Evolutionary conservation across 2,329 filamentous ascomycete species (phyloP), one percentile per base, ranked within the genome.

Genomic region (Colletotrichum destructivum): DNA sequence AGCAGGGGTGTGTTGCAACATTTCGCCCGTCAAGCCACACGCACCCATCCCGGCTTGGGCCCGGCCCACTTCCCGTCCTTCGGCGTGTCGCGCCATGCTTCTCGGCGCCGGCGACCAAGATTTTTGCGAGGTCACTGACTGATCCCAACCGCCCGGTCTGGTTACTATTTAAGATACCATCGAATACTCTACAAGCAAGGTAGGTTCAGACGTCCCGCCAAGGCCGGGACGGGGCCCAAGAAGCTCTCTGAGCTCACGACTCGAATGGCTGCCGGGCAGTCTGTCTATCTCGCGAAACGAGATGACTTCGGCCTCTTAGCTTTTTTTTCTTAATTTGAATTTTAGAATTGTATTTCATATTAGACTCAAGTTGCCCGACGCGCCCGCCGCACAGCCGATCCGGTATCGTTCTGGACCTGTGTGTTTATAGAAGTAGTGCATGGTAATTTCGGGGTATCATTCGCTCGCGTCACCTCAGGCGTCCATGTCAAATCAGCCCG

Each of bases 371-470:
- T 51, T 59, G 49, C 38, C 63, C 55, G 18, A 35, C 47, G 42
- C 11, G 15, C 31, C 44, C 12, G 26, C 47, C 26, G 54, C 60
- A 59, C 65, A 49, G 51, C 69, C 46, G 52, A 38, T 21, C 59
- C 60, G 65, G 69, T 59, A 69, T 59, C 23, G 42, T 69, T 60
- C 47, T 59, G 52, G 59, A 46, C 38, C 46, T 52, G 63, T 12
- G 47, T 63, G 13, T 59, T 38, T 42, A 40, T 42, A 31, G 9
- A 35, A 51, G 21, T 57, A 18, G 47, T 57, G 40, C 40, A 31
- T 42, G 38, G 64, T 69, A 72, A 66, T 72, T n/a, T 71, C 35
- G 56, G 70, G 70, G 70, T 72, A 71, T 71, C 66, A 66, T 72
- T 72, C 57, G 15, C 59, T 47, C 54, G 65, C 59, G 47, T 60